Evolutionary conservation across 2,329 filamentous ascomycete genomes (phyloP).

Genomic region (Aureobasidium namibiae): DNA sequence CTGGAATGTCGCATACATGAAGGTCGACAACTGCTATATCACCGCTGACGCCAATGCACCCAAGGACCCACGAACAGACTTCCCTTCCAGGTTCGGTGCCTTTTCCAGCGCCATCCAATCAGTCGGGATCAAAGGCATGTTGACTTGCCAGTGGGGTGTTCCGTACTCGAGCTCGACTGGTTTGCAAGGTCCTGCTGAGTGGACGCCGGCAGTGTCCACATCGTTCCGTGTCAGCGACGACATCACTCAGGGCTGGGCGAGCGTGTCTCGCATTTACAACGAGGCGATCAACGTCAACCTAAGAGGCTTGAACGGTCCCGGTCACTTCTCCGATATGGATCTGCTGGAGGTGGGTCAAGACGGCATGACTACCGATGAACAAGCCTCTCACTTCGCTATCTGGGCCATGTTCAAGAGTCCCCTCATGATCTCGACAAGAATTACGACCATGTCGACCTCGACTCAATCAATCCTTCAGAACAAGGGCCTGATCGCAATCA

Average conservation of each 20-base stretch:
- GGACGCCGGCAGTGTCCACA: conserved; percentile 23
- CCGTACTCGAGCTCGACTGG: conserved; percentile 21
- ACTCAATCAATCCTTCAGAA: conserved; percentile 33
- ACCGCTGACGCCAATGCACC: conserved; percentile 19
- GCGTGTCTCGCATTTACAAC: conserved; percentile 24
- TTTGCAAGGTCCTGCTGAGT: conserved; percentile 23
- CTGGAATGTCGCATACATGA: conserved; percentile 23
- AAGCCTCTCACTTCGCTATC: conserved; percentile 23
- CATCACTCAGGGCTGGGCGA: conserved; percentile 23
- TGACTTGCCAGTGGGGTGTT: conserved; percentile 23
- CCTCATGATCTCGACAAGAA: conserved; percentile 21
- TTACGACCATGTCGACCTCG: conserved; percentile 16
- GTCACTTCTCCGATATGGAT: conserved; percentile 23
- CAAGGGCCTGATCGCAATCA: conserved; percentile 48
- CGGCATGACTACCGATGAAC: conserved; percentile 23
- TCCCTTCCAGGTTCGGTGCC: conserved; percentile 19
- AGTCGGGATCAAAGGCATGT: conserved; percentile 24
- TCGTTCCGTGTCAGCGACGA: conserved; percentile 26
- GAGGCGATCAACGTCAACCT: conserved; percentile 23
- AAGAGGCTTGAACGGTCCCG: conserved; percentile 21
- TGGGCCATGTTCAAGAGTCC: conserved; percentile 25
- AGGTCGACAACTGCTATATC: conserved; percentile 27
- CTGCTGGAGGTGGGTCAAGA: conserved; percentile 23
- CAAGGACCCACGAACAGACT: conserved; percentile 23
- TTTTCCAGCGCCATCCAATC: conserved; percentile 22